Evolutionary conservation across 73 alveolate species (phyloP).

Genomic region (Paramecium sonneborni): DNA sequence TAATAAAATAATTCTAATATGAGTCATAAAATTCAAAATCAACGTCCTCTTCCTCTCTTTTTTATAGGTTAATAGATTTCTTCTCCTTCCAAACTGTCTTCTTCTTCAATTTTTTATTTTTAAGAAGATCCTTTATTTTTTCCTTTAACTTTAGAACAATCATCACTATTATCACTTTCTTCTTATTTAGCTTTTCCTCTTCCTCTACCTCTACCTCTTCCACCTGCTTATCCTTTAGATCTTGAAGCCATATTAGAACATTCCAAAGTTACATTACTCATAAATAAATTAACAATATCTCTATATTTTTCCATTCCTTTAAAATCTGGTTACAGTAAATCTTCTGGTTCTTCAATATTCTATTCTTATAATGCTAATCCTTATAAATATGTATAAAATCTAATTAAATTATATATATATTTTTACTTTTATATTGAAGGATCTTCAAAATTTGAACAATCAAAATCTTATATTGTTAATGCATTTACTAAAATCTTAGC

Average conservation of each 20-base stretch:
- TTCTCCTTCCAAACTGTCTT: constrained; percentile 20
- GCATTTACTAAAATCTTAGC: constrained; percentile 79
- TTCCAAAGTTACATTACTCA: constrained; percentile 66
- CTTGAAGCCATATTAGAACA: neutral
- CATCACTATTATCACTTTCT: constrained; percentile 59
- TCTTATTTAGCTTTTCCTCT: constrained; percentile 35
- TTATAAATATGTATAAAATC: constrained; percentile 81
- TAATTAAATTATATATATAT: neutral
- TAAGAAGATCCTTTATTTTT: neutral
- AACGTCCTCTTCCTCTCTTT: constrained; percentile 39
- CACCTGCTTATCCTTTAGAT: neutral
- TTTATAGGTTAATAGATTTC: constrained; percentile 22
- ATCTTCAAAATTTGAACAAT: constrained; percentile 82
- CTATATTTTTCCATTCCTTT: constrained; percentile 83
- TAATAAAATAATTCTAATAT: neutral
- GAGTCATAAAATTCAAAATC: neutral
- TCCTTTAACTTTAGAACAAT: neutral
- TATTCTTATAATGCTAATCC: constrained; percentile 87
- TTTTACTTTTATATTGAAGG: constrained; percentile 74
- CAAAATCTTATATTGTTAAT: constrained; percentile 81
- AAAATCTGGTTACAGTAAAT: constrained; percentile 82
- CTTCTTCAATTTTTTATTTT: constrained; percentile 44
- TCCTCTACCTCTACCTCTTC: constrained; percentile 5
- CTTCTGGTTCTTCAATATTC: constrained; percentile 77
- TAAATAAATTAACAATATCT: constrained; percentile 75